Evolutionary conservation across 2,329 filamentous ascomycete genomes (phyloP), one percentile per base, ranked within the genome.

Genomic region (Ophiostoma australiae): DNA sequence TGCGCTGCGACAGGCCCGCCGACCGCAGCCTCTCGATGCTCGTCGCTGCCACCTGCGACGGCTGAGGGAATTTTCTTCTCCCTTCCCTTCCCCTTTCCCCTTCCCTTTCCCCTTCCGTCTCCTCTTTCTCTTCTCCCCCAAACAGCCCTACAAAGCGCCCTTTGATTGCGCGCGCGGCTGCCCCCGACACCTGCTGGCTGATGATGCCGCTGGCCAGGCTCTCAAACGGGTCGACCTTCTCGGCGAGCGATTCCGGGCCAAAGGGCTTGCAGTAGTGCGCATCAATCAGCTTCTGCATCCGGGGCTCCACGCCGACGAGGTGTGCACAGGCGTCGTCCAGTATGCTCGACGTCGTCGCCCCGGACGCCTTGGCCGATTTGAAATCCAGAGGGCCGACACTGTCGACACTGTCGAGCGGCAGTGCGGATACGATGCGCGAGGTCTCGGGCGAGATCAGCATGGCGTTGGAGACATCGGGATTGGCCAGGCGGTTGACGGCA

Each of bases 101-200:
- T n/a, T n/a, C n/a, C n/a, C n/a, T n/a, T n/a, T n/a, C n/a, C n/a
- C n/a, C n/a, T 35, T 73, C 73, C 69, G 76, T 23, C 8, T 48
- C 31, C 4, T 13, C 70, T 6, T 44, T 61, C 23, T 37, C 68
- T 3, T 4, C 63, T 1, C 11, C 70, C 65, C 20, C 20, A 2
- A 97, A 97, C 6, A 97, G 81, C 1, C 82, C 84, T 27, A 97
- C 81, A 78, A 97, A 97, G 74, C 92, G 94, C 68, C 86, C 86
- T 79, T 94, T 94, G 81, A 99, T 98, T 6, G 91, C 91, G 75
- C 88, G 90, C 15, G 95, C 95, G 0, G 95, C 95, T 6, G 93
- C 93, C 23, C 94, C 93, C 0, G 93, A 97, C 27, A 99, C 94
- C 82, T 99, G 95, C 81, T 98, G 95, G 70, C 92, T 93, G 76